These are phyloP conservation scores for Kluyveromyces sp. DNA, from an alignment of 1,139 yeast genomes.

Conservation along the genomic window DNA sequence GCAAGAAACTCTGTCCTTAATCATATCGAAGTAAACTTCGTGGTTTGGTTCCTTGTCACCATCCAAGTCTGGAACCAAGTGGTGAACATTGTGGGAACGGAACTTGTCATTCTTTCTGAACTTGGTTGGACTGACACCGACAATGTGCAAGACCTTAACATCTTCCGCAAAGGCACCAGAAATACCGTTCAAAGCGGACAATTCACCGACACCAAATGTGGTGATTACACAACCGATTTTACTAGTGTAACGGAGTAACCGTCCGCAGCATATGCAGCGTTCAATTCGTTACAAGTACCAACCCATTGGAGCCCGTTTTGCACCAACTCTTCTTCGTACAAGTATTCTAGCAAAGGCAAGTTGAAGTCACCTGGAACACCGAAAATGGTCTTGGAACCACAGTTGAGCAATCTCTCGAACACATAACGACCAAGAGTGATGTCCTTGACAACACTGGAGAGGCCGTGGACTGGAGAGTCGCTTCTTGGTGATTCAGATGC, in stretches of 20 bases:
- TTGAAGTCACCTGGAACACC: constrained; percentile 58
- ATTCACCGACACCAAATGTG: constrained; percentile 69
- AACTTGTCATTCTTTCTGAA: constrained; percentile 30
- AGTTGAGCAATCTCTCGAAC: constrained; percentile 21
- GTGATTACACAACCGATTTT: constrained; percentile 53
- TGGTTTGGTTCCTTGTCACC: constrained; percentile 46
- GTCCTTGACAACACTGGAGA: not conserved
- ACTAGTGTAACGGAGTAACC: constrained; percentile 60
- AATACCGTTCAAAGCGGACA: constrained; percentile 58
- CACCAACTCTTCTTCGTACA: constrained; percentile 30
- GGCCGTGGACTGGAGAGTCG: constrained; percentile 1
- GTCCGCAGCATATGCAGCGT: constrained; percentile 57
- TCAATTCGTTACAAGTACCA: constrained; percentile 50
- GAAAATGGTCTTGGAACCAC: constrained; percentile 30
- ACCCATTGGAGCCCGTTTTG: constrained; percentile 31
- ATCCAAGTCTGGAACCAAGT: constrained; percentile 52
- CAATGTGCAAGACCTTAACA: constrained; percentile 57
- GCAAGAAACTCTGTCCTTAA: constrained; percentile 49
- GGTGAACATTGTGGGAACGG: constrained; percentile 61
- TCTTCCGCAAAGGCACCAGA: constrained; percentile 64
- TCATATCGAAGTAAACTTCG: constrained; percentile 53
- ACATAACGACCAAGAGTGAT: constrained; percentile 31
- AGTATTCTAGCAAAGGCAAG: constrained; percentile 45
- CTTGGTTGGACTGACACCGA: constrained; percentile 49
- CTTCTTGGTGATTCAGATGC: not conserved